Evolutionary conservation across 306 rosid genomes (phyloP).

Genomic region (Lathyrus oleraceus): DNA sequence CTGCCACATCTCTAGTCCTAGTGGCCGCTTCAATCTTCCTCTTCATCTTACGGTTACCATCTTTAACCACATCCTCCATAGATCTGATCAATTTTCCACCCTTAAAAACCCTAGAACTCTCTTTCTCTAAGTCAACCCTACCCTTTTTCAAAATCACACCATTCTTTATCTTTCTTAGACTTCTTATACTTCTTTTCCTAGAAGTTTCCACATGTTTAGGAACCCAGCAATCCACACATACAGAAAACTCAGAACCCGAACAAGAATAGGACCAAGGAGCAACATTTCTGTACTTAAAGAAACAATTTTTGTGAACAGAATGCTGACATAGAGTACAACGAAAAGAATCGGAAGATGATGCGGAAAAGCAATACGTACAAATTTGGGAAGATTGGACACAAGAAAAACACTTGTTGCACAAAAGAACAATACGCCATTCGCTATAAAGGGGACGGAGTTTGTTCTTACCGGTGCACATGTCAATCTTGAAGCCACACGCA

Average conservation of each 20-base stretch:
- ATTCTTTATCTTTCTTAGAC: slow-evolving; percentile 26
- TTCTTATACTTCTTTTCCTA: slow-evolving; percentile 40
- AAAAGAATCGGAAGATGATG: slow-evolving; percentile 37
- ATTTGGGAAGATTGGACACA: slow-evolving; percentile 57
- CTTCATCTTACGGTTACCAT: slow-evolving; percentile 41
- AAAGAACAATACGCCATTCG: slow-evolving; percentile 82
- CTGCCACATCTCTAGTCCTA: slow-evolving; percentile 45
- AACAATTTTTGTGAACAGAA: slow-evolving; percentile 57
- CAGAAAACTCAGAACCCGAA: slow-evolving; percentile 45
- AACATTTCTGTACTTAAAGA: slow-evolving; percentile 35
- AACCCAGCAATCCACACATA: slow-evolving; percentile 79
- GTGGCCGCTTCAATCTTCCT: slow-evolving; percentile 48
- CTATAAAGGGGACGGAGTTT: slow-evolving; percentile 64
- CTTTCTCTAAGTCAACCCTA: slow-evolving; percentile 31
- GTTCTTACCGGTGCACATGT: slow-evolving; percentile 54
- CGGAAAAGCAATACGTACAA: slow-evolving; percentile 70
- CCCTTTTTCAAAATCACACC: slow-evolving; percentile 39
- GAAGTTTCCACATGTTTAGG: slow-evolving; percentile 52
- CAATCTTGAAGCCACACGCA: slow-evolving; percentile 62
- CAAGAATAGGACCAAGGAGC: slow-evolving; percentile 59
- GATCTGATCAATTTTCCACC: slow-evolving; percentile 30
- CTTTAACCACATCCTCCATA: slow-evolving; percentile 44
- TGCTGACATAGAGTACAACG: slow-evolving; percentile 51
- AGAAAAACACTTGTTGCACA: slow-evolving; percentile 62
- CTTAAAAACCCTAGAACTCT: slow-evolving; percentile 45